Conservation (phyloP, 805 yeast genomes). For the Pichia kluyveri region DNA sequence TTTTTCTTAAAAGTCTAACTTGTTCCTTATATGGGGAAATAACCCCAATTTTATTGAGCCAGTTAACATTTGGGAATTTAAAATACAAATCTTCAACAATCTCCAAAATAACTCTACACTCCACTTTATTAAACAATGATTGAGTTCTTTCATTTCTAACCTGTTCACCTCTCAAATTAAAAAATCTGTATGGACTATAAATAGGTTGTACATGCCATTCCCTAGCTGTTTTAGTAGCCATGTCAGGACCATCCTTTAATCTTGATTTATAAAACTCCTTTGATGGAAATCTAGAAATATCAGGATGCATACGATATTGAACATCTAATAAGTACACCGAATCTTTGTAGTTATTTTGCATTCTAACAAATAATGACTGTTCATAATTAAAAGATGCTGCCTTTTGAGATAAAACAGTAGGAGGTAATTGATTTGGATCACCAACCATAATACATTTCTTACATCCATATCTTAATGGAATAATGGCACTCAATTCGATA, state of each 20-base stretch:
- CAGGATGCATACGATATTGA: slow-evolving; percentile 97
- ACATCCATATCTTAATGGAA: slow-evolving; percentile 89
- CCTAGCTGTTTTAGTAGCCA: slow-evolving; percentile 48
- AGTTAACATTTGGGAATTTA: slow-evolving; percentile 40
- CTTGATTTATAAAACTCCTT: slow-evolving; percentile 66
- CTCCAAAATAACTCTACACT: slow-evolving; percentile 66
- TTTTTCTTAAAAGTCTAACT: slow-evolving; percentile 44
- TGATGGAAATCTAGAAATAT: slow-evolving; percentile 81
- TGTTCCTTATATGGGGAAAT: slow-evolving; percentile 96
- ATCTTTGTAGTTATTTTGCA: slow-evolving; percentile 59
- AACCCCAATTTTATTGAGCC: slow-evolving; percentile 73
- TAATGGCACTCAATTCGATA: slow-evolving; percentile 84
- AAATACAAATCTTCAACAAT: slow-evolving; percentile 46
- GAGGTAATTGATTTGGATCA: slow-evolving; percentile 96
- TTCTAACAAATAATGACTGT: slow-evolving; percentile 87
- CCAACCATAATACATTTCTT: slow-evolving; percentile 93
- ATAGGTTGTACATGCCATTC: slow-evolving; percentile 63
- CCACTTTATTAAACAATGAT: slow-evolving; percentile 63
- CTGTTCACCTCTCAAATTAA: slow-evolving; percentile 54
- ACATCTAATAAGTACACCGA: slow-evolving; percentile 72
- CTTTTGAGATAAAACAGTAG: slow-evolving; percentile 84
- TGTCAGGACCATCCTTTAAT: slow-evolving; percentile 70
- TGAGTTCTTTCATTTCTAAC: slow-evolving; percentile 53
- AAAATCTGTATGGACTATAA: slow-evolving; percentile 72
- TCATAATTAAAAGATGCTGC: slow-evolving; percentile 79